Evolutionary conservation across 1,284 basidiomycete genomes (phyloP).

Genomic region (Pseudozyma sp.): DNA sequence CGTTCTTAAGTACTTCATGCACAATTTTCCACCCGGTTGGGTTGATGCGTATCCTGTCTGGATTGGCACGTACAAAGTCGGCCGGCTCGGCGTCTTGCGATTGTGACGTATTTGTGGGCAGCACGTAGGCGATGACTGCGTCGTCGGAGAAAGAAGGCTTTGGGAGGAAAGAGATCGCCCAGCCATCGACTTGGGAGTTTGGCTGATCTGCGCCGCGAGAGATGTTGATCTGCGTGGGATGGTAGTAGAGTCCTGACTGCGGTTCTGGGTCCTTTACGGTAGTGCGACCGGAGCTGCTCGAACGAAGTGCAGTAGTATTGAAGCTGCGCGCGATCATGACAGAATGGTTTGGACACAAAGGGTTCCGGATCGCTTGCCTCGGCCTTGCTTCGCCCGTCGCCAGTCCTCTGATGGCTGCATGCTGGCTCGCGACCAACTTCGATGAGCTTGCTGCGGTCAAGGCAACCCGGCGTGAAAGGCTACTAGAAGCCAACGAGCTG

Average conservation of each 20-base stretch:
- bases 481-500: neutral
- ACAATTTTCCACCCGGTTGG: conserved; percentile 53
- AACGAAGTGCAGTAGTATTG: neutral
- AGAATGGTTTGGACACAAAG: no score
- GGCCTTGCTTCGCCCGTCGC: no score
- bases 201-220: conserved; percentile 15
- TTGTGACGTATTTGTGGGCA: conserved; percentile 24
- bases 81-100: conserved; percentile 31
- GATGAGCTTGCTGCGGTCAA: neutral
- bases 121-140: conserved; percentile 42
- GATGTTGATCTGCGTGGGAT: conserved; percentile 43
- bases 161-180: conserved; percentile 53
- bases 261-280: conserved; percentile 43
- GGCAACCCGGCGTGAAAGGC: neutral
- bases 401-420: neutral
- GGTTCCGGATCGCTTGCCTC: no score
- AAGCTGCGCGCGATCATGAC: neutral
- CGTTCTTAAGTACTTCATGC: conserved; percentile 56
- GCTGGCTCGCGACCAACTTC: neutral
- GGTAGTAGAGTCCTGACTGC: conserved; percentile 57
- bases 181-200: conserved; percentile 23
- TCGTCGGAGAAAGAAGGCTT: conserved; percentile 20
- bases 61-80: conserved; percentile 45
- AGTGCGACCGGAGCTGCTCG: conserved; percentile 17
- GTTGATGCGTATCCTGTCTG: conserved; percentile 56